A percentile compares a stretch with the other conserved stretches of the same genome.
phyloP scores from a whole-genome alignment of 345 rosid genomes.

The Lepidium sativum region DNA sequence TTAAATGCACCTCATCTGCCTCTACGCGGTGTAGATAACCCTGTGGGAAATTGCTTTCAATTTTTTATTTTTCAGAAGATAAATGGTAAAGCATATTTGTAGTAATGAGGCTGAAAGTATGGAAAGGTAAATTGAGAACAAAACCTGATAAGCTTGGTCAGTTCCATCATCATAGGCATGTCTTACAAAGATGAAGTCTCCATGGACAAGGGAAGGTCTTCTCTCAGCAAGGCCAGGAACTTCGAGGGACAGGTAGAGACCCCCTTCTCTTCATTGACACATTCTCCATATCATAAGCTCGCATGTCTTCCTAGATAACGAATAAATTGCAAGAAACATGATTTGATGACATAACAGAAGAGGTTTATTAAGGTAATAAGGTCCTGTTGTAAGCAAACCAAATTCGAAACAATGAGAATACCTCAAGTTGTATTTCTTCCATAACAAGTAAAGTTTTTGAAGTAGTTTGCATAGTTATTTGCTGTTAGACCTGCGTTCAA shows the following conservation, averaged over 20 bases:
- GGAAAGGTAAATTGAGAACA: neutral
- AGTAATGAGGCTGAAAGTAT: neutral
- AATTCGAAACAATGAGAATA: constrained; percentile 14
- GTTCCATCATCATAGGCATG: constrained; percentile 29
- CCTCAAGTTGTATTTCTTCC: constrained; percentile 91
- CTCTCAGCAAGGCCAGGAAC: constrained; percentile 95
- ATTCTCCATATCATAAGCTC: constrained; percentile 59
- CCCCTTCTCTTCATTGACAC: constrained; percentile 53
- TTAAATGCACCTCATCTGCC: constrained; percentile 74
- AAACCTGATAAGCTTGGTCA: constrained; percentile 43
- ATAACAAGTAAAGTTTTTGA: constrained; percentile 50
- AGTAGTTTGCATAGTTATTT: constrained; percentile 48
- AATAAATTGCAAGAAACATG: constrained; percentile 2
- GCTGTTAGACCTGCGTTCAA: constrained; percentile 37
- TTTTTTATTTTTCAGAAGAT: neutral
- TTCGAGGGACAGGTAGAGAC: constrained; percentile 46
- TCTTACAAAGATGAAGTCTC: constrained; percentile 57
- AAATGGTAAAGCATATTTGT: neutral
- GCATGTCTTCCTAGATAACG: constrained; percentile 64
- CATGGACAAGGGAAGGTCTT: constrained; percentile 82
- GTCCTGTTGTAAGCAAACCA: neutral
- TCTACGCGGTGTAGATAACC: constrained; percentile 75
- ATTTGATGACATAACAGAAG: neutral
- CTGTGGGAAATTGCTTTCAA: constrained; percentile 30
- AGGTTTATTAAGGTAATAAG: neutral